These are phyloP conservation scores for Meyerozyma carpophila DNA, from an alignment of 1,139 yeast species.

Conservation along the genomic window DNA sequence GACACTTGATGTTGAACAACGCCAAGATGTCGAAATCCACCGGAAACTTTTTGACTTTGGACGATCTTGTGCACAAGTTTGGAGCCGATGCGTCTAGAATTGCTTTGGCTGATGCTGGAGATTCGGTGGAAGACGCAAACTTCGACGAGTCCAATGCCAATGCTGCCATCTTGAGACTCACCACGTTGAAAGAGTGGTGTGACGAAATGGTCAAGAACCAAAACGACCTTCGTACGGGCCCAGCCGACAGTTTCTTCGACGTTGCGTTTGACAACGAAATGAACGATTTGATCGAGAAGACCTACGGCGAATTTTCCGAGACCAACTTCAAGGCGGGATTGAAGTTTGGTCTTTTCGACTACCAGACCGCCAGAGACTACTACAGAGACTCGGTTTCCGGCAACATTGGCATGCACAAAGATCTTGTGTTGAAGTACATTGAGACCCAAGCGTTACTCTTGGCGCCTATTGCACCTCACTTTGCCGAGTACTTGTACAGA, in stretches of 20 bases:
- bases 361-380: constrained; percentile 92
- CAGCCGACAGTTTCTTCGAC: constrained; percentile 68
- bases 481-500: constrained; percentile 83
- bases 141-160: constrained; percentile 95
- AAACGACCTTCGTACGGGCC: constrained; percentile 65
- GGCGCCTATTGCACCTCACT: constrained; percentile 95
- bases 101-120: constrained; percentile 99
- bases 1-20: constrained; percentile 90
- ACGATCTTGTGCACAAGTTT: constrained; percentile 76
- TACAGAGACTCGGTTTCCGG: constrained; percentile 76
- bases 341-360: constrained; percentile 87
- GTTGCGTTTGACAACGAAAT: constrained; percentile 89
- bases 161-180: constrained; percentile 92
- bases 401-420: constrained; percentile 72
- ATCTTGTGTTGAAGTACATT: constrained; percentile 73
- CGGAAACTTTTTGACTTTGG: constrained; percentile 92
- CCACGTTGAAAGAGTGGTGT: constrained; percentile 92
- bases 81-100: constrained; percentile 98
- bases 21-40: constrained; percentile 98
- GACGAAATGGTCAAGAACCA: constrained; percentile 59
- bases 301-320: constrained; percentile 61
- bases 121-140: constrained; percentile 94
- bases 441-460: constrained; percentile 79
- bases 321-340: constrained; percentile 87
- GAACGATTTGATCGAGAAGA: constrained; percentile 71